Base-by-base conservation (phyloP, 1,139 yeast genomes). In the Yamadazyma dushanensis region DNA sequence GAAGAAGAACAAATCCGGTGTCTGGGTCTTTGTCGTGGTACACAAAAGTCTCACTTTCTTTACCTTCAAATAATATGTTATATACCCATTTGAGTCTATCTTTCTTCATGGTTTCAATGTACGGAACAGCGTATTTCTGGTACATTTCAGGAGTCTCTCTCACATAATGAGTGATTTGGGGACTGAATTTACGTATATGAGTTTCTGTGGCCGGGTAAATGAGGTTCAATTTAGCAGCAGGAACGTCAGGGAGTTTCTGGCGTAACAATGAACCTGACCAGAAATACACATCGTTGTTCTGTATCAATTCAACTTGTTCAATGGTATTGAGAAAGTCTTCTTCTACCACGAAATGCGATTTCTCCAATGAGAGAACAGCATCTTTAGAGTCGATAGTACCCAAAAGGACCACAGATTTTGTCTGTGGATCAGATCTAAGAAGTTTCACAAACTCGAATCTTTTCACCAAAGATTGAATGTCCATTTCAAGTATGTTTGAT, bases 191-290 rank as follows among this genome's bases (percentile, higher is more conserved):
- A 37, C 73, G 73, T 38, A 92, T 80, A 54, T 92, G 98, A 8
- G 83, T 76, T 36, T 80, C 83, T 0, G 96, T 83, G 1, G 98
- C 97, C 1, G 99, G 99, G 56, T 78, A 88, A 14, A 92, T 82
- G 41, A 92, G 47, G 49, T 83, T 88, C 39, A 87, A 54, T 53
- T 90, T 90, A 9, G 83, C 83, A 0, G 80, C 73, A 0, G 95
- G 89, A 1, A 47, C 43, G 0, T 65, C 66, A 1, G 49, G 43
- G 17, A 82, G 46, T 32, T 67, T 63, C 48, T 81, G 86, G 3
- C 51, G 48, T 28, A 83, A 47, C 0, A 72, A 59, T 0, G 78
- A 78, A 28, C 75, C 59, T 5, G 88, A 85, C 97, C 97, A 90
- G 44, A 72, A 74, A 53, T 90, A 92, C 1, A 90, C 80, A 50